Evolutionary conservation across 768 basidiomycete genomes (phyloP).

Genomic region (Kwoniella shandongensis): DNA sequence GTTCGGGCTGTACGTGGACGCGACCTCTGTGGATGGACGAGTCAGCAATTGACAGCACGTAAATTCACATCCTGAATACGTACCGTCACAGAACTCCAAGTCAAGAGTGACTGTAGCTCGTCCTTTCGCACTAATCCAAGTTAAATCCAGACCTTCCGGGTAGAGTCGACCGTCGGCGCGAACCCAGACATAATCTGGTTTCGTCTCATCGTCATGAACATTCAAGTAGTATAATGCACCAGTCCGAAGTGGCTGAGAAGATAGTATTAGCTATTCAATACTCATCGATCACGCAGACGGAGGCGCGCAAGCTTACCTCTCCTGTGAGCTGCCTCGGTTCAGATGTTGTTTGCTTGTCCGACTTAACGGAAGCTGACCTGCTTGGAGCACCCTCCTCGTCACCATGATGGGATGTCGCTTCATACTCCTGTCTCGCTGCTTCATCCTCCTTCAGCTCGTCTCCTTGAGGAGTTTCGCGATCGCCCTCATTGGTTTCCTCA

Average conservation of each 20-base stretch:
- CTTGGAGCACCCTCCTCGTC: slow-evolving; percentile 2
- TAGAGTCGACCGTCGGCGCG: slow-evolving; percentile 77
- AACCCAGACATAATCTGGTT: slow-evolving; percentile 66
- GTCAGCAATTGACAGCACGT: no score
- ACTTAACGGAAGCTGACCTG: slow-evolving; percentile 16
- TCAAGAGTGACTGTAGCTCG: slow-evolving; percentile 83
- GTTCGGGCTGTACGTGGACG: slow-evolving; percentile 74
- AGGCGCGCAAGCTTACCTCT: slow-evolving; percentile 18
- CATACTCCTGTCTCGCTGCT: background rate
- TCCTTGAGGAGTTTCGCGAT: background rate
- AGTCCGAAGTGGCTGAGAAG: slow-evolving; percentile 77
- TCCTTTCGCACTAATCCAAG: slow-evolving; percentile 81
- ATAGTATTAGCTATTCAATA: background rate
- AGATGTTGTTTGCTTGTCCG: slow-evolving; percentile 9
- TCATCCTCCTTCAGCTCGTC: background rate
- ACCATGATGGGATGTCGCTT: no score
- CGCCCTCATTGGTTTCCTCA: slow-evolving; percentile 12
- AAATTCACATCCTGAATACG: slow-evolving; percentile 12
- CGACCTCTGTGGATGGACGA: slow-evolving; percentile 63
- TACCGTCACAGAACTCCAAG: slow-evolving; percentile 68
- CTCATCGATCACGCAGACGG: background rate
- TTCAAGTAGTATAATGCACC: slow-evolving; percentile 90
- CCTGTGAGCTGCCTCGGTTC: slow-evolving; percentile 23
- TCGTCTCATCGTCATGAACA: slow-evolving; percentile 74
- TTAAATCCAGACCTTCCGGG: slow-evolving; percentile 68